phyloP scores from a whole-genome alignment of 2,329 filamentous ascomycete genomes.

The Reticulascus tulasneorum region DNA sequence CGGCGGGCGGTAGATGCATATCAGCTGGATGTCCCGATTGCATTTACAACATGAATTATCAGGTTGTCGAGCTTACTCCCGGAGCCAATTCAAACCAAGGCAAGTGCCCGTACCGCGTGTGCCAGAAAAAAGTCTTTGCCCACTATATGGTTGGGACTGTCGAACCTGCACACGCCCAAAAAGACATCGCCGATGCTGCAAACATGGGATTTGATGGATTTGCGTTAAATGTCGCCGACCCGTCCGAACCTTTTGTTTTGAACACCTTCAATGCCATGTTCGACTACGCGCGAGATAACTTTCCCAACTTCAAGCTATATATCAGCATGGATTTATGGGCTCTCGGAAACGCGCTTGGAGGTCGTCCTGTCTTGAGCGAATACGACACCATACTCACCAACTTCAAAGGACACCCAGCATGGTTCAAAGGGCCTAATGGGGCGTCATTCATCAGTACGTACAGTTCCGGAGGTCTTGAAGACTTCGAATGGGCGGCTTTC shows the following conservation, averaged over 20 bases:
- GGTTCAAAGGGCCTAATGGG: no score
- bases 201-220: constrained; percentile 2
- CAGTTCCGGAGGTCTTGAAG: no score
- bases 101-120: no score
- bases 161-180: no score
- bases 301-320: not conserved
- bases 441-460: no score
- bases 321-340: constrained; percentile 2
- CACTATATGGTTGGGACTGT: no score
- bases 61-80: no score
- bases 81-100: no score
- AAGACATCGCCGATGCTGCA: no score
- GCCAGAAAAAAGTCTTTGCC: no score
- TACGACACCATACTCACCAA: not conserved
- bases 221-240: constrained; percentile 1
- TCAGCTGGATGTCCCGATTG: not conserved
- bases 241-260: not conserved
- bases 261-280: not conserved
- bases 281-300: not conserved
- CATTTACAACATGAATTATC: constrained; percentile 2
- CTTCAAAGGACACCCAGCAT: not conserved
- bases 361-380: no score
- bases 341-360: not conserved
- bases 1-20: not conserved
- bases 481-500: no score